Evolutionary conservation across 495 filamentous ascomycete genomes (phyloP).

Genomic region (Durotheca rogersii): DNA sequence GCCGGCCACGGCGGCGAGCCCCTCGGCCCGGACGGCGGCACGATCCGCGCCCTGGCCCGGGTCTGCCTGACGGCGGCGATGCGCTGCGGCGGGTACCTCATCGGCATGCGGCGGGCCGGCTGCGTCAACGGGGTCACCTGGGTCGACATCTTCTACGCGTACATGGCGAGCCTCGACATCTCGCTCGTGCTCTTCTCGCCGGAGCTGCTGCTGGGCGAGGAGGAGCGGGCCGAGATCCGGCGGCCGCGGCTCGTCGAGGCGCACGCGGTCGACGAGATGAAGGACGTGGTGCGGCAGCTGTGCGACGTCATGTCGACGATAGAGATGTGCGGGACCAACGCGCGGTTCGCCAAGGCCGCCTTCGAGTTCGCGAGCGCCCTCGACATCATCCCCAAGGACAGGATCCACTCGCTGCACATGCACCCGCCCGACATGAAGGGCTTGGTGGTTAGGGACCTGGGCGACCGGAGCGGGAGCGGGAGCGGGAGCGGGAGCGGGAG

Average conservation of each 20-base stretch:
- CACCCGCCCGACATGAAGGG: conserved; percentile 4
- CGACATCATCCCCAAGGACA: conserved; percentile 15
- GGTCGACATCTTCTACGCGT: conserved; percentile 28
- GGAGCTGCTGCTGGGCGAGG: conserved; percentile 6
- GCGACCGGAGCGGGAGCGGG: not conserved
- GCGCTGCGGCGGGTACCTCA: conserved; percentile 15
- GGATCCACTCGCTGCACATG: conserved; percentile 2
- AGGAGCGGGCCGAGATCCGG: conserved; percentile 10
- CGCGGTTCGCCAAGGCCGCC: conserved; percentile 24
- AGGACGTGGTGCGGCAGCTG: conserved; percentile 7
- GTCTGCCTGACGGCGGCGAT: conserved; percentile 27
- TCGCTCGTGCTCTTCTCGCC: conserved; percentile 21
- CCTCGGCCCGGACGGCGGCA: conserved; percentile 13
- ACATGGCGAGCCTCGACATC: conserved; percentile 22
- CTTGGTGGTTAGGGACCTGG: too few species aligned
- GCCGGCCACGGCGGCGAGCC: not conserved
- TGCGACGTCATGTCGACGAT: conserved; percentile 26
- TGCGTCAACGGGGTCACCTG: conserved; percentile 23
- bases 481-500: not conserved
- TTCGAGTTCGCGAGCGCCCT: conserved; percentile 25
- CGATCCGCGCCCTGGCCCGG: conserved; percentile 12
- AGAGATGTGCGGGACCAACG: conserved; percentile 26
- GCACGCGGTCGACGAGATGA: conserved; percentile 19
- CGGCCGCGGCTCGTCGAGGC: conserved; percentile 7
- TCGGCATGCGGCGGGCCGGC: conserved; percentile 18